These are phyloP conservation scores for Phyllosticta citribraziliensis DNA, from an alignment of 2,329 filamentous ascomycete species.

Conservation along the genomic window DNA sequence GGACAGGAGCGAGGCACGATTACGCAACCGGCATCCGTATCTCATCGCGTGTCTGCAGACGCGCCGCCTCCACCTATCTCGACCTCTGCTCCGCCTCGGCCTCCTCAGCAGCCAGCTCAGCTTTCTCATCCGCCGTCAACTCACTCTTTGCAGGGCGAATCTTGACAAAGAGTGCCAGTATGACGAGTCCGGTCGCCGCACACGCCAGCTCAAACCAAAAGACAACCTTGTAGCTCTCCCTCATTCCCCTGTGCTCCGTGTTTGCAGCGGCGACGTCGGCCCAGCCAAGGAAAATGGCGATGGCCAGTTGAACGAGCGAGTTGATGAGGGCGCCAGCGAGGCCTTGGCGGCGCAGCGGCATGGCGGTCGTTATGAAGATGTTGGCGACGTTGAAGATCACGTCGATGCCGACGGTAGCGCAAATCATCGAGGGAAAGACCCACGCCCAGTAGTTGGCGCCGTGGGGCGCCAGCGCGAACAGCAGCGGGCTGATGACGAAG, in stretches of 20 bases:
- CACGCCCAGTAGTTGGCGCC: conserved; percentile 59
- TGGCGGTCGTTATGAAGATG: conserved; percentile 61
- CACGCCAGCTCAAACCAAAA: conserved; percentile 55
- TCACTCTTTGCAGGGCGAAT: conserved; percentile 11
- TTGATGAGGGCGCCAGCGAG: conserved; percentile 64
- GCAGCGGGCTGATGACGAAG: conserved; percentile 47
- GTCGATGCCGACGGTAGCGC: conserved; percentile 63
- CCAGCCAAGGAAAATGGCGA: conserved; percentile 62
- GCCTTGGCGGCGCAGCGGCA: conserved; percentile 58
- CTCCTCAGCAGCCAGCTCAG: background rate
- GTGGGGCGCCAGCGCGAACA: conserved; percentile 55
- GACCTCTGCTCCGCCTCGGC: background rate
- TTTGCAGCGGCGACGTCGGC: conserved; percentile 52
- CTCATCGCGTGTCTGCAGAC: background rate
- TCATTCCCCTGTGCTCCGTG: conserved; percentile 33
- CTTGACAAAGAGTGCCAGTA: conserved; percentile 11
- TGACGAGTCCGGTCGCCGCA: conserved; percentile 11
- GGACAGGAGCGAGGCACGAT: background rate
- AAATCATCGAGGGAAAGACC: conserved; percentile 61
- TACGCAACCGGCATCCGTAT: background rate
- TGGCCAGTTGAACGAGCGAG: conserved; percentile 59
- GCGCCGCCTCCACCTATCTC: background rate
- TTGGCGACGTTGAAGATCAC: conserved; percentile 67
- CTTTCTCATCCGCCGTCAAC: conserved; percentile 11
- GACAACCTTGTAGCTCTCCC: conserved; percentile 51